Percentiles rank a stretch among this genome's conserved stretches.
Conservation (phyloP, 345 rosid genomes). For the Murraya paniculata region DNA sequence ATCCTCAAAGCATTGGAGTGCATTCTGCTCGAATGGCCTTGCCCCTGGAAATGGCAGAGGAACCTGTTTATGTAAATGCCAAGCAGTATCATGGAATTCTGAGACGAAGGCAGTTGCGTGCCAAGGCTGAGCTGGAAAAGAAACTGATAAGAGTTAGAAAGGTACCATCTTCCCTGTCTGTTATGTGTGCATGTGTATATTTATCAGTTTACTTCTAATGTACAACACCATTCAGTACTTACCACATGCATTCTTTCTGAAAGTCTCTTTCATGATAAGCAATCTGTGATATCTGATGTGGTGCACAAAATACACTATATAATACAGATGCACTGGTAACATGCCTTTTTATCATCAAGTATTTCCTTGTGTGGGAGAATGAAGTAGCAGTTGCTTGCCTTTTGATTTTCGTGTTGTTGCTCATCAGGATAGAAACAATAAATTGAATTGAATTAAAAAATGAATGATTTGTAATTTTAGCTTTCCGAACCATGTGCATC, state of each 20-base stretch:
- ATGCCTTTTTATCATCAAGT: background rate
- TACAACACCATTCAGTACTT: background rate
- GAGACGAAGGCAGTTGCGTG: slow-evolving; percentile 65
- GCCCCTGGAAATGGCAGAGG: slow-evolving; percentile 61
- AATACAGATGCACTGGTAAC: background rate
- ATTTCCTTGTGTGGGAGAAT: background rate
- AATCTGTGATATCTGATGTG: background rate
- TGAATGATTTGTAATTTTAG: background rate
- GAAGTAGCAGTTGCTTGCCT: background rate
- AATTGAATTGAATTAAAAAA: background rate
- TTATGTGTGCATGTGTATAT: background rate
- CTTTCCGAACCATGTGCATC: background rate
- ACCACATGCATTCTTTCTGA: background rate
- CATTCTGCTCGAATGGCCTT: slow-evolving; percentile 53
- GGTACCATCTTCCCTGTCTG: slow-evolving; percentile 28
- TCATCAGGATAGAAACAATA: background rate
- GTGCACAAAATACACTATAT: background rate
- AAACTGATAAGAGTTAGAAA: slow-evolving; percentile 51
- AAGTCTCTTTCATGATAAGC: slow-evolving; percentile 3
- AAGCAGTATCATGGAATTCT: slow-evolving; percentile 72
- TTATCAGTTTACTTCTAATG: background rate
- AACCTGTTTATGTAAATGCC: slow-evolving; percentile 77
- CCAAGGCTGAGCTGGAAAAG: slow-evolving; percentile 63
- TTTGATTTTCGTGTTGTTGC: background rate
- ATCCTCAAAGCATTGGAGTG: slow-evolving; percentile 37